These are phyloP conservation scores for Xylariaceae sp. DNA, from an alignment of 2,329 filamentous ascomycete species.

Conservation along the genomic window DNA sequence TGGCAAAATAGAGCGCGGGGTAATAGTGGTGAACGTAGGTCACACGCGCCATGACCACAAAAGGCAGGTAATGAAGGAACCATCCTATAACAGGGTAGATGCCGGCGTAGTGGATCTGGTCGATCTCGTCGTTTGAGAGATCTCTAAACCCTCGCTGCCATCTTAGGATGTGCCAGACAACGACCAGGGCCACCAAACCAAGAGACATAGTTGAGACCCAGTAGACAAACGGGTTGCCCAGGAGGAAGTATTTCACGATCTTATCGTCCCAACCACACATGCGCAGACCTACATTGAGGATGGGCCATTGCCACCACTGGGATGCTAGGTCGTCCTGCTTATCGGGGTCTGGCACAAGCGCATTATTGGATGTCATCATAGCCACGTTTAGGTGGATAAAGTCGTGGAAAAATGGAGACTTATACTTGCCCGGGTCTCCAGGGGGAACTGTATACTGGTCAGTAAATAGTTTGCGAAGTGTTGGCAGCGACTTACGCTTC, in stretches of 20 bases:
- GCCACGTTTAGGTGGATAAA: conserved; percentile 98
- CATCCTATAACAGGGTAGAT: conserved; percentile 89
- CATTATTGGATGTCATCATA: conserved; percentile 99
- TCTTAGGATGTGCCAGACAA: conserved; percentile 81
- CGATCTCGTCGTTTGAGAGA: conserved; percentile 73
- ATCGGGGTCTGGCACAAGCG: conserved; percentile 92
- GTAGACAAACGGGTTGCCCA: conserved; percentile 94
- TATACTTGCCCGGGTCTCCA: conserved; percentile 86
- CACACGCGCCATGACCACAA: conserved; percentile 95
- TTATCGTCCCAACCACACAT: conserved; percentile 99
- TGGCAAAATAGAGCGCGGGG: conserved; percentile 95
- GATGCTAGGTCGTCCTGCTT: conserved; percentile 98
- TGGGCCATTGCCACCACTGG: conserved; percentile 97
- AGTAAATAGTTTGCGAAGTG: conserved; percentile 4
- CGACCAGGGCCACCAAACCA: conserved; percentile 64
- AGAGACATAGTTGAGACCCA: conserved; percentile 86
- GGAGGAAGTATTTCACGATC: conserved; percentile 95
- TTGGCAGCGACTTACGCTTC: conserved; percentile 62
- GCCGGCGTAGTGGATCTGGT: conserved; percentile 91
- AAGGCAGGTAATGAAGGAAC: conserved; percentile 94
- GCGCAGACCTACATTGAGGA: conserved; percentile 88
- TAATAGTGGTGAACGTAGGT: conserved; percentile 99
- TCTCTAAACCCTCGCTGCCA: conserved; percentile 95
- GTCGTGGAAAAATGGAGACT: conserved; percentile 94
- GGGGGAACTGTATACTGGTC: conserved; percentile 62